phyloP scores from a whole-genome alignment of 78 protist genomes.

The Diacronema lutheri region DNA sequence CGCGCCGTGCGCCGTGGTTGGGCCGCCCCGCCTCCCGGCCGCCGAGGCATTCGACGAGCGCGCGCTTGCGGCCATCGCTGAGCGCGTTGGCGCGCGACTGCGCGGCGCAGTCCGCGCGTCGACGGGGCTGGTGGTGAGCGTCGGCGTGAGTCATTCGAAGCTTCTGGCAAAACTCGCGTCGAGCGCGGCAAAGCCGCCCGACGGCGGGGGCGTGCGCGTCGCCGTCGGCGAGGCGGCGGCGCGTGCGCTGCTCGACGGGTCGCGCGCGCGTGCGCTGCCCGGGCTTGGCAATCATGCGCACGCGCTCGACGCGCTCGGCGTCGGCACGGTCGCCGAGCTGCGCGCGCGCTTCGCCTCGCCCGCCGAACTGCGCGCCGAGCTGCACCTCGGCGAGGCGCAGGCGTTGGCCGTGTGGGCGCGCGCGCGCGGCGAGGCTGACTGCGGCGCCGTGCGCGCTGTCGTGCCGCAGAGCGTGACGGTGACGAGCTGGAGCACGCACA shows the following conservation, averaged over 20 bases:
- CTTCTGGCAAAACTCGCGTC: not conserved
- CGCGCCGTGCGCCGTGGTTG: not conserved
- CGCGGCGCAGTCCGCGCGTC: not conserved
- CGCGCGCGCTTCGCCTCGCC: not conserved
- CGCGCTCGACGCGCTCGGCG: not conserved
- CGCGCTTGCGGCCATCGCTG: not conserved
- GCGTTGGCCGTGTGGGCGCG: not conserved
- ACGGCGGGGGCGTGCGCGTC: no score
- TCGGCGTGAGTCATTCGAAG: not conserved
- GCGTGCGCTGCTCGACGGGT: not conserved
- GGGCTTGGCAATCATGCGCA: not conserved
- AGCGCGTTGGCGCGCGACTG: no score
- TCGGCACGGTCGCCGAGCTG: not conserved
- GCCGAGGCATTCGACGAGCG: not conserved
- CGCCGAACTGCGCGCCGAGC: not conserved
- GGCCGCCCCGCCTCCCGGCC: not conserved
- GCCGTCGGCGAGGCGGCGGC: not conserved
- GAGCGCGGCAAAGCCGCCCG: not conserved
- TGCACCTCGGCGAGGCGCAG: not conserved
- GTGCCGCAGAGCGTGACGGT: not conserved
- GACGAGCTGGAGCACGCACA: not conserved
- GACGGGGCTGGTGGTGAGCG: not conserved
- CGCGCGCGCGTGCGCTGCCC: not conserved
- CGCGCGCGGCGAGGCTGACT: not conserved
- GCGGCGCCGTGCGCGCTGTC: not conserved